Evolutionary conservation across 1,284 basidiomycete genomes (phyloP), one percentile per base, ranked within the genome.

Genomic region (Ceratobasidium sp.): DNA sequence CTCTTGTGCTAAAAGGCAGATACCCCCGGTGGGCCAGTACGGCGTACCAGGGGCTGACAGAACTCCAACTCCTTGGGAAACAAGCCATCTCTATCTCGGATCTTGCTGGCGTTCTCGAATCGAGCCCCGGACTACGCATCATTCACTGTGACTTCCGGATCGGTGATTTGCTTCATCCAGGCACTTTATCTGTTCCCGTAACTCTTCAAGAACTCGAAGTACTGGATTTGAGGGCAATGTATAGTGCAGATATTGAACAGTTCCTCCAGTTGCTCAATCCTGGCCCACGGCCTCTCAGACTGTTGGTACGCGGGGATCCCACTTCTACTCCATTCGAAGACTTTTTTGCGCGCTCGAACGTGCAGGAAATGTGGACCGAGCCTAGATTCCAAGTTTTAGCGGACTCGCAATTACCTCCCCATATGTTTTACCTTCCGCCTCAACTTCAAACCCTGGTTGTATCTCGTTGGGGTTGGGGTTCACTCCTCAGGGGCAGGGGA

Each of bases 41-140:
- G 21, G 47, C 47, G 29, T 54, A 54, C 29, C 52, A 36, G 7
- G 52, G 52, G 16, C n/a, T 39, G 13, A 54, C 52, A 39, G 29
- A 33, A n/a, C 52, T 54, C 16, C 52, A 27, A 29, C 14, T 54
- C 29, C 21, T 6, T 14, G 47, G 6, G 6, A 4, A 6, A 2
- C 9, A 11, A 3, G 2, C 6, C 21, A 50, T 50, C 14, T 13
- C 47, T 27, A 21, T 23, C 9, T 27, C 23, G 14, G n/a, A 50
- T 6, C 47, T 50, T 11, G 47, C 25, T 6, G 21, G 11, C 7
- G 7, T 50, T 25, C 23, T 50, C n/a, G 23, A 8, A 8, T 21
- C 47, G 9, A 50, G 47, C 14, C 47, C 47, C 23, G 7, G 14
- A 21, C 14, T 50, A 7, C 47, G 47, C 7, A 27, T 14, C 14